Evolutionary conservation across 768 basidiomycete genomes (phyloP).

Genomic region (Hygrocybe punicea): DNA sequence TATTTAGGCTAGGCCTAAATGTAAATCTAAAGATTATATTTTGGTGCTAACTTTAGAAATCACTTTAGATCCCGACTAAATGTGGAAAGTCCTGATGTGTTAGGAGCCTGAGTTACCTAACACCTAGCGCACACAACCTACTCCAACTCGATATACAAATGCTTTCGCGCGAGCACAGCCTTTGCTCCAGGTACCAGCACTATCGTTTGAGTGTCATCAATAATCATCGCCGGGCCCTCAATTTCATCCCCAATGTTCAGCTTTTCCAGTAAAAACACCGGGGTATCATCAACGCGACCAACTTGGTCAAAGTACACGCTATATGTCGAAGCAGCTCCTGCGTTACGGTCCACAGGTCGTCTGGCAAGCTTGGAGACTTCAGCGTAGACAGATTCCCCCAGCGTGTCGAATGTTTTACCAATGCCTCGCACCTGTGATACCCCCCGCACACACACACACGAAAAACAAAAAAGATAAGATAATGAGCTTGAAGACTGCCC

Average conservation of each 20-base stretch:
- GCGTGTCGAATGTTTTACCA: constrained; percentile 82
- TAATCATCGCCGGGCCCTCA: constrained; percentile 87
- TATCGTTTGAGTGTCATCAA: constrained; percentile 94
- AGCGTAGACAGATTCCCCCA: constrained; percentile 74
- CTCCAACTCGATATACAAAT: constrained; percentile 52
- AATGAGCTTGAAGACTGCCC: neutral
- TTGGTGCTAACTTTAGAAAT: too few relatives aligned
- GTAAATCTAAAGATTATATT: too few relatives aligned
- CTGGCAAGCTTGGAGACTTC: constrained; percentile 60
- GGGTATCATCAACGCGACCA: constrained; percentile 73
- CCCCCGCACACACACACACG: neutral
- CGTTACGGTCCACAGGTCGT: constrained; percentile 36
- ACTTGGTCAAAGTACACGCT: constrained; percentile 82
- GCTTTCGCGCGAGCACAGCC: constrained; percentile 65
- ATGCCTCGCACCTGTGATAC: constrained; percentile 70
- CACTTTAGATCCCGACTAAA: too few relatives aligned
- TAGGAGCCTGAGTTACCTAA: too few relatives aligned
- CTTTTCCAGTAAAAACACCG: constrained; percentile 68
- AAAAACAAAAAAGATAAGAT: neutral
- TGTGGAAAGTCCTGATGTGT: too few relatives aligned
- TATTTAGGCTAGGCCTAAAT: too few relatives aligned
- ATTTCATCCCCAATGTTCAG: constrained; percentile 69
- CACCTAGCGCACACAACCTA: too few relatives aligned
- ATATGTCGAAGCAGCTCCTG: constrained; percentile 49
- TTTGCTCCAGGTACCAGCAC: constrained; percentile 74